Evolutionary conservation across 768 basidiomycete species (phyloP).

Genomic region (Terana coerulea): DNA sequence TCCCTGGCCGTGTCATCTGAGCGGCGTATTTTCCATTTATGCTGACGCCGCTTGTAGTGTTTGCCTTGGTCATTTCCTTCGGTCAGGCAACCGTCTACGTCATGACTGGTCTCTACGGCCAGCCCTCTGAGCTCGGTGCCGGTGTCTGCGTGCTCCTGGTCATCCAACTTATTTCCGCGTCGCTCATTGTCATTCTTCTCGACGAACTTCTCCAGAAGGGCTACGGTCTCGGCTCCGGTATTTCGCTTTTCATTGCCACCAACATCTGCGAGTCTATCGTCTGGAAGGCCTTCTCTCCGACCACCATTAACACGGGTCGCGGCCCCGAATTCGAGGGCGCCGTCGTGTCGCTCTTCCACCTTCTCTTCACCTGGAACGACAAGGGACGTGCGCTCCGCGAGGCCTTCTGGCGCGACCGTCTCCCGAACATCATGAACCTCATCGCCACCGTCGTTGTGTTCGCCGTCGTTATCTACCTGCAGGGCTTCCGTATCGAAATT

Average conservation of each 20-base stretch:
- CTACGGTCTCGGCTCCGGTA: constrained; percentile 97
- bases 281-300: constrained; percentile 99
- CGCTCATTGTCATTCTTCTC: constrained; percentile 95
- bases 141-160: constrained; percentile 97
- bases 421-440: constrained; percentile 98
- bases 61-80: constrained; percentile 93
- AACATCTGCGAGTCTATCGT: constrained; percentile 99
- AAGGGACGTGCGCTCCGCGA: constrained; percentile 95
- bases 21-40: neutral
- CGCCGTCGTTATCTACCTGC: constrained; percentile 94
- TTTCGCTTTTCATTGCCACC: constrained; percentile 98
- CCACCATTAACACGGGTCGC: constrained; percentile 96
- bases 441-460: constrained; percentile 90
- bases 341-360: constrained; percentile 93
- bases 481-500: constrained; percentile 98
- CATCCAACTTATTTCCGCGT: constrained; percentile 90
- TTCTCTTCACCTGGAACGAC: constrained; percentile 97
- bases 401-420: constrained; percentile 95
- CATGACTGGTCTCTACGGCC: constrained; percentile 93
- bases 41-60: constrained; percentile 52
- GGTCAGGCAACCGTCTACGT: constrained; percentile 98
- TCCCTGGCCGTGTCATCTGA: neutral
- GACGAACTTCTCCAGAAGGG: constrained; percentile 99
- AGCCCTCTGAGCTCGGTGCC: constrained; percentile 88
- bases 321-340: constrained; percentile 99